Evolutionary conservation across 2,329 filamentous ascomycete species (phyloP), one percentile per base, ranked within the genome.

Genomic region (Camptophora hylomeconis): DNA sequence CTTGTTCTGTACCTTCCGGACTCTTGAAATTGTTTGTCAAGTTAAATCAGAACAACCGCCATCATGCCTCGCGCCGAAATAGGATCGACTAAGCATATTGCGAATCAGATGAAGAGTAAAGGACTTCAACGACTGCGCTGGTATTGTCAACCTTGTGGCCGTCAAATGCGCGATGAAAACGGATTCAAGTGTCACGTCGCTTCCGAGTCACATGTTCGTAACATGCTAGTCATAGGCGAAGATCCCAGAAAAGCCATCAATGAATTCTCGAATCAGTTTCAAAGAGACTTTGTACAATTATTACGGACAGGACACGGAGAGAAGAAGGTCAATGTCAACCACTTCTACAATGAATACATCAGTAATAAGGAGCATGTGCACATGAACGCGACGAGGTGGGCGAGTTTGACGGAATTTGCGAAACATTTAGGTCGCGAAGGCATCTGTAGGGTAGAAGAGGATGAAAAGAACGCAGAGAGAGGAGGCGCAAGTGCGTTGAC

Each of bases 341-440:
- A 81, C 37, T 95, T 95, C 53, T 98, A 98, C 56, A 83, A 95
- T 51, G 77, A 86, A 48, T 89, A 92, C 46, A 94, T 95, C 43
- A 67, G 73, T 10, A 78, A 87, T 43, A 84, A 86, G 53, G 69
- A 83, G 46, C 87, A 95, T 50, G 63, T 89, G 6, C 89, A 95
- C 51, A 84, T 95, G 80, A 94, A 94, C 54, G 67, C 83, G 5
- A 95, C 89, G 0, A 77, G 78, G 46, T 95, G 84, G 84, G 71
- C 76, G 3, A 81, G 72, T 30, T 58, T 98, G 44, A 87, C 84
- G 3, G 84, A 95, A 45, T 92, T 93, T 49, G 82, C 80, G 9
- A 92, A 93, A 49, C 62, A 81, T 46, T 59, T 98, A 1, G 86
- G 87, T 0, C 62, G 80, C 13, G 84, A 95, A 52, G 81, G 87